Conservation (phyloP, 805 yeast species). For the Saccharomycopsis malanga region DNA sequence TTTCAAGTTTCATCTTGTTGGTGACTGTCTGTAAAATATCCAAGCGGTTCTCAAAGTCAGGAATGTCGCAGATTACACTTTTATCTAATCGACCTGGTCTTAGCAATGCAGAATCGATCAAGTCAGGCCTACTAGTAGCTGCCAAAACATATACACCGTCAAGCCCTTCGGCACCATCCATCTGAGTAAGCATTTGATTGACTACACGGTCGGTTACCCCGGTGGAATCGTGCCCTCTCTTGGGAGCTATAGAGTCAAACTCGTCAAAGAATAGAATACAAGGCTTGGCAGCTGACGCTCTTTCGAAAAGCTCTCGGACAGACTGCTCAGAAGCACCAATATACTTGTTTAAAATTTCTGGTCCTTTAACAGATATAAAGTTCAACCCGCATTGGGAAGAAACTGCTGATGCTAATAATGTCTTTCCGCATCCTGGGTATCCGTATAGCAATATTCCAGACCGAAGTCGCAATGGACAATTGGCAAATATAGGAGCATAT, state of each 20-base stretch:
- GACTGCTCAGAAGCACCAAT: constrained; percentile 97
- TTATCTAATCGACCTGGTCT: constrained; percentile 97
- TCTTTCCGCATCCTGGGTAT: constrained; percentile 97
- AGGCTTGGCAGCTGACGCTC: constrained; percentile 93
- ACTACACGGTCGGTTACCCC: constrained; percentile 98
- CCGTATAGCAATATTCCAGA: constrained; percentile 91
- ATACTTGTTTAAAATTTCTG: constrained; percentile 89
- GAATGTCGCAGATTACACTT: constrained; percentile 85
- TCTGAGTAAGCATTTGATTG: constrained; percentile 92
- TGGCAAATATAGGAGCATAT: constrained; percentile 89
- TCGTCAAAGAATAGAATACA: constrained; percentile 92
- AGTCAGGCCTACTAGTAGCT: constrained; percentile 92
- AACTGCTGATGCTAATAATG: constrained; percentile 85
- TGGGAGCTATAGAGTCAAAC: constrained; percentile 95
- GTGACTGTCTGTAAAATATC: constrained; percentile 62
- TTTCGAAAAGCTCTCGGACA: constrained; percentile 84
- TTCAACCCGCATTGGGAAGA: constrained; percentile 92
- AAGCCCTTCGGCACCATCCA: constrained; percentile 98
- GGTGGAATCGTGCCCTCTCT: constrained; percentile 95
- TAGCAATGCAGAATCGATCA: constrained; percentile 87
- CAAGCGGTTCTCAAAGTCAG: constrained; percentile 57
- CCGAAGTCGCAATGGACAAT: constrained; percentile 78
- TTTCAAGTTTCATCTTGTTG: constrained; percentile 49
- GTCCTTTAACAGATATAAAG: constrained; percentile 91
- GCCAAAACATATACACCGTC: constrained; percentile 96